Evolutionary conservation across 1,139 yeast species (phyloP).

Genomic region (Suhomyces taliae): DNA sequence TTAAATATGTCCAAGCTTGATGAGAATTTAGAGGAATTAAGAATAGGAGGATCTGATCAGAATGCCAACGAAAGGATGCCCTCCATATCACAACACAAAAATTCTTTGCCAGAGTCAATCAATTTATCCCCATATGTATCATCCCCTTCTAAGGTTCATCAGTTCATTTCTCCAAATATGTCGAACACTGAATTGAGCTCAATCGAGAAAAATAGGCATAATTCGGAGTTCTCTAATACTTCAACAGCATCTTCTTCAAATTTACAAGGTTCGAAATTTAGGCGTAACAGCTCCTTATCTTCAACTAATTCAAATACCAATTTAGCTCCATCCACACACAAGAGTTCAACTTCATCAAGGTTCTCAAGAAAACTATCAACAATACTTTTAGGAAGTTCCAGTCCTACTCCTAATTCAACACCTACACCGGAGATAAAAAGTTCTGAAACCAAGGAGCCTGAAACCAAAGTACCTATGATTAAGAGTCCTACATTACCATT

Average conservation of each 20-base stretch:
- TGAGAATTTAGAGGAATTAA: not conserved
- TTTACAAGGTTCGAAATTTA: constrained; percentile 6
- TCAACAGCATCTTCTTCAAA: constrained; percentile 6
- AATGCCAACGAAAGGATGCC: not conserved
- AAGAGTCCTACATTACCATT: too few relatives aligned
- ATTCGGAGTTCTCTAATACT: constrained; percentile 9
- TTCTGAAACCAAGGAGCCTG: not conserved
- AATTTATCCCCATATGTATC: not conserved
- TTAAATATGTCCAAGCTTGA: not conserved
- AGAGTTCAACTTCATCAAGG: constrained; percentile 9
- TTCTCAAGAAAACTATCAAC: constrained; percentile 18
- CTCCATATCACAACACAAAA: not conserved
- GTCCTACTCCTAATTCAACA: not conserved
- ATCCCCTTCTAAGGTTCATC: not conserved
- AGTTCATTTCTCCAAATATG: not conserved
- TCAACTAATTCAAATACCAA: constrained; percentile 10
- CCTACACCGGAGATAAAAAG: not conserved
- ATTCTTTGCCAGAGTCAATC: not conserved
- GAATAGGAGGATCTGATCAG: too few relatives aligned
- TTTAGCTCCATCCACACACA: not conserved
- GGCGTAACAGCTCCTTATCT: constrained; percentile 16
- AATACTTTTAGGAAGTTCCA: constrained; percentile 12
- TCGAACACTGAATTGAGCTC: not conserved
- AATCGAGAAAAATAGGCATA: constrained; percentile 6
- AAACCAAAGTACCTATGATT: not conserved